Evolutionary conservation across 2,329 filamentous ascomycete species (phyloP).

Genomic region (Pseudopyricularia javanii): DNA sequence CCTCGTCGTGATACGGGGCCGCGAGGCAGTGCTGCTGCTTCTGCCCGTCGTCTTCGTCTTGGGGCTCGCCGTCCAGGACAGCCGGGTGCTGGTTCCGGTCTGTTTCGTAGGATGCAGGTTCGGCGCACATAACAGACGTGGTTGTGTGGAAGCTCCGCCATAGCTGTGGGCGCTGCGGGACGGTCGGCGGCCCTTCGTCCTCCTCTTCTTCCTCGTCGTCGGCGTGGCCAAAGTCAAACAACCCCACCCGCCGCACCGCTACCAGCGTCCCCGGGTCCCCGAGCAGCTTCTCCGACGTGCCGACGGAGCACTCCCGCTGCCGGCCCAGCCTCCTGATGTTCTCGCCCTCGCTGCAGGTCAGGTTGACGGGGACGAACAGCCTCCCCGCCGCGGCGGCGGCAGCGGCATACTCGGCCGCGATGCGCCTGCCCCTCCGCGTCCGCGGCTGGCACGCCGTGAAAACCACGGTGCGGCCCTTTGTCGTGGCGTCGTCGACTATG

Average conservation of each 20-base stretch:
- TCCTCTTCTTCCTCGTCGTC: no score
- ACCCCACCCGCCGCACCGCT: background rate
- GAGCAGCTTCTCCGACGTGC: constrained; percentile 1
- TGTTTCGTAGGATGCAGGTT: background rate
- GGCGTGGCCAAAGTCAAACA: constrained; percentile 5
- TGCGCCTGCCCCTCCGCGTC: constrained; percentile 10
- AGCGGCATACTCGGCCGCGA: constrained; percentile 11
- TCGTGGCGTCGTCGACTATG: constrained; percentile 8
- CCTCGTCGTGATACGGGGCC: background rate
- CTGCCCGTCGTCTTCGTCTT: background rate
- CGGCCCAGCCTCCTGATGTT: constrained; percentile 10
- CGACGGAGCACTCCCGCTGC: background rate
- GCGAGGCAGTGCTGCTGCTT: background rate
- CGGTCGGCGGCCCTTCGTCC: background rate
- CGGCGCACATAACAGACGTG: background rate
- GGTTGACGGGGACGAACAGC: constrained; percentile 14
- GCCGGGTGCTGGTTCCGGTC: background rate
- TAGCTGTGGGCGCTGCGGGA: background rate
- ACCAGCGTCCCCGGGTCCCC: background rate
- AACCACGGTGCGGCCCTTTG: constrained; percentile 5
- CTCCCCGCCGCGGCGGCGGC: constrained; percentile 13
- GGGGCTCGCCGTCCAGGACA: constrained; percentile 13
- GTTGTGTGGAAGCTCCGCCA: background rate
- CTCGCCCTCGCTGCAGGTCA: constrained; percentile 12
- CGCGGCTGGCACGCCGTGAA: constrained; percentile 16